Evolutionary conservation across 306 rosid genomes (phyloP).

Genomic region (Prunus campanulata): DNA sequence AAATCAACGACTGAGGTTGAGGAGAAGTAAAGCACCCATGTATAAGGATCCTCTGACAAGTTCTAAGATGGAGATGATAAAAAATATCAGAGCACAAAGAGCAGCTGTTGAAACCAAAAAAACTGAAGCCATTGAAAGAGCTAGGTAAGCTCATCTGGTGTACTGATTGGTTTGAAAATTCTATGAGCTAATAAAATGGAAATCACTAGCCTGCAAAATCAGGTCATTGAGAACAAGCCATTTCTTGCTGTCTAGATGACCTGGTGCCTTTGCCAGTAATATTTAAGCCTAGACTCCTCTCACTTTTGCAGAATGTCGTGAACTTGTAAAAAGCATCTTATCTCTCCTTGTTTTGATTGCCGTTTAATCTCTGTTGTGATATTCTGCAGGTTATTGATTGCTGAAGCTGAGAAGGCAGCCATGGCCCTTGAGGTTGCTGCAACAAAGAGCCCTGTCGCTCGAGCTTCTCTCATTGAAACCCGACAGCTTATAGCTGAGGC

Average conservation of each 20-base stretch:
- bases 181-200: not conserved
- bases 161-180: not conserved
- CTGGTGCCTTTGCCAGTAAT: too few species aligned
- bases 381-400: constrained; percentile 71
- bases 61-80: constrained; percentile 91
- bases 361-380: constrained; percentile 5
- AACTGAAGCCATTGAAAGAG: constrained; percentile 70
- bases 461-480: constrained; percentile 75
- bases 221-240: not conserved
- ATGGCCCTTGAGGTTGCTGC: constrained; percentile 87
- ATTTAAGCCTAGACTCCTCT: not conserved
- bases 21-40: constrained; percentile 55
- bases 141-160: constrained; percentile 51
- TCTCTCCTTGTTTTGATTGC: not conserved
- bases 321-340: not conserved
- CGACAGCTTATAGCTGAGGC: constrained; percentile 97
- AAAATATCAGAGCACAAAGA: constrained; percentile 79
- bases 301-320: not conserved
- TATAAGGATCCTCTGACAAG: constrained; percentile 84
- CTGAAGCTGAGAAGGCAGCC: constrained; percentile 97
- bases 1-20: constrained; percentile 21
- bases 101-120: constrained; percentile 62
- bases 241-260: too few species aligned
- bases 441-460: constrained; percentile 67
- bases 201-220: not conserved